A percentile compares a stretch with the other conserved stretches of the same genome.
phyloP scores from a whole-genome alignment of 345 rosid genomes.

The Citrus maxima region DNA sequence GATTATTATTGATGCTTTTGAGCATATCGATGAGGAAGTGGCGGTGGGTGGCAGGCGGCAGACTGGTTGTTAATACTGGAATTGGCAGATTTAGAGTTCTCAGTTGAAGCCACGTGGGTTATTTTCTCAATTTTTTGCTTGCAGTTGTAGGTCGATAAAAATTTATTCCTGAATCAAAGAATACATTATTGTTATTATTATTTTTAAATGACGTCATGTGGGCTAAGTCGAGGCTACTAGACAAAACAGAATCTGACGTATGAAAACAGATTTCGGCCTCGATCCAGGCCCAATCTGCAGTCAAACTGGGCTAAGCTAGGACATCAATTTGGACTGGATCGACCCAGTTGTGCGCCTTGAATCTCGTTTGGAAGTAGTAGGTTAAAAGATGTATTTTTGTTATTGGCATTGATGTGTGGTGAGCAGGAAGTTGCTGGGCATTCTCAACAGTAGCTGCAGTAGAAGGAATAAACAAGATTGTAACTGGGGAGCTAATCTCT shows the following conservation, averaged over 20 bases:
- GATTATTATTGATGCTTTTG: too few species aligned
- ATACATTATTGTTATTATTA: too few species aligned
- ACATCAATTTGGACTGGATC: background rate
- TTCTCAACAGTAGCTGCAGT: constrained; percentile 85
- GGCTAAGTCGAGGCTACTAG: background rate
- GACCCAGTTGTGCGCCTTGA: background rate
- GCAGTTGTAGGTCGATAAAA: background rate
- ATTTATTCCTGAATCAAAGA: background rate
- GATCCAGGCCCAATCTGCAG: background rate
- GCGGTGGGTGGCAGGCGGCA: background rate
- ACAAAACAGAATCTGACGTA: background rate
- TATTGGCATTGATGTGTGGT: background rate
- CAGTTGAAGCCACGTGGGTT: constrained; percentile 11
- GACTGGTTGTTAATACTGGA: constrained; percentile 5
- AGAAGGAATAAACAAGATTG: constrained; percentile 86
- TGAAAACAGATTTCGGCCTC: background rate
- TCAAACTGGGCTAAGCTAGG: background rate
- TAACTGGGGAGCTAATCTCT: constrained; percentile 68
- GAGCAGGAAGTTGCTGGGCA: constrained; percentile 99
- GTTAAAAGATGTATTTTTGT: too few species aligned
- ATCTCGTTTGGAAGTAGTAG: background rate
- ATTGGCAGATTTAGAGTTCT: background rate
- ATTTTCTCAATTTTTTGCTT: background rate
- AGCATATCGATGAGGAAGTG: too few species aligned
- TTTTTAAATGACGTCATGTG: background rate